These are phyloP conservation scores for Cercospora beticola DNA, from an alignment of 2,329 filamentous ascomycete genomes.

Conservation along the genomic window DNA sequence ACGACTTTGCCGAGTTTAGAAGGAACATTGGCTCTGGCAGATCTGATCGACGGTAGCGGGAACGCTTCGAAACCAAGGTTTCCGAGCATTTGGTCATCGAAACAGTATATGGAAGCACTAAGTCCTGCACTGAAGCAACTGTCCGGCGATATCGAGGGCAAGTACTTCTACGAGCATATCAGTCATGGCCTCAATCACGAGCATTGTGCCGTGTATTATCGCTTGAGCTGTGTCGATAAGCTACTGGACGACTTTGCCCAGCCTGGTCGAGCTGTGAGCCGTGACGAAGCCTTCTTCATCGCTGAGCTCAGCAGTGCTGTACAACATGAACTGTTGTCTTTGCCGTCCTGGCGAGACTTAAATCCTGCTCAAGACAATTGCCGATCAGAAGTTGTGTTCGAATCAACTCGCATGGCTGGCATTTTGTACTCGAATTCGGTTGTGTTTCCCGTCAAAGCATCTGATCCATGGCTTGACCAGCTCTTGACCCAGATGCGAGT, in stretches of 20 bases:
- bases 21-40: conserved; percentile 13
- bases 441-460: conserved; percentile 13
- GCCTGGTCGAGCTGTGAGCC: background rate
- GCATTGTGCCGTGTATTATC: background rate
- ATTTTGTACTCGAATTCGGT: conserved; percentile 17
- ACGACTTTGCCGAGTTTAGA: conserved; percentile 17
- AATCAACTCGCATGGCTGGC: conserved; percentile 11
- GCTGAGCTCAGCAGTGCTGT: conserved; percentile 8
- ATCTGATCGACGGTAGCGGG: conserved; percentile 15
- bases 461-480: conserved; percentile 16
- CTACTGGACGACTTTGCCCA: conserved; percentile 13
- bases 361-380: background rate
- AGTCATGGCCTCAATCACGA: background rate
- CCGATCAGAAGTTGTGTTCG: background rate
- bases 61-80: conserved; percentile 12
- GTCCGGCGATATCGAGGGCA: conserved; percentile 10
- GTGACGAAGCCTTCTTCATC: conserved; percentile 7
- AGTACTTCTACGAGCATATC: background rate
- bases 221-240: conserved; percentile 14
- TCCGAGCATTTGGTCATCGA: conserved; percentile 9
- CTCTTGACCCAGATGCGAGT: conserved; percentile 10
- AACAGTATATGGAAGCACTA: background rate
- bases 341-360: background rate
- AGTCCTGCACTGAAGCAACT: background rate
- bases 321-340: conserved; percentile 17